Evolutionary conservation across 106 monocot species (phyloP).

Genomic region (Dendrobium catenatum): DNA sequence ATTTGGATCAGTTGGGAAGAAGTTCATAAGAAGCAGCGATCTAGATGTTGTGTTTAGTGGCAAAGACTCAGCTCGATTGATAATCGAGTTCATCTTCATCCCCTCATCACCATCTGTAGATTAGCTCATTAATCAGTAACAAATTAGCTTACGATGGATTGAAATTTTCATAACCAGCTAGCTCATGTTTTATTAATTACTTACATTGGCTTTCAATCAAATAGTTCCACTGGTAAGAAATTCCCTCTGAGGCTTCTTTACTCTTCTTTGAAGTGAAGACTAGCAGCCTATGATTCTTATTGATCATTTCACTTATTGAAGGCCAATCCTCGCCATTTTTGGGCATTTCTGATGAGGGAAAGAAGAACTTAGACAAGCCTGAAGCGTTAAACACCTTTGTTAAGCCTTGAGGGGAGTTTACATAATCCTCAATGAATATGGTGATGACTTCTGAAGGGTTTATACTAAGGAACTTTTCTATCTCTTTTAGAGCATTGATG

Average conservation of each 20-base stretch:
- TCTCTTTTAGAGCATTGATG: no score
- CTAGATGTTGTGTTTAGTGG: constrained; percentile 41
- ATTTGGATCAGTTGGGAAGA: constrained; percentile 49
- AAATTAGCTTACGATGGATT: no score
- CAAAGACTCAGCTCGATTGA: constrained; percentile 56
- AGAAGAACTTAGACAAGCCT: constrained; percentile 57
- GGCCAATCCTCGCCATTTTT: constrained; percentile 76
- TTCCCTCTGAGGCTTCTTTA: constrained; percentile 68
- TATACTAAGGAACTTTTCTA: no score
- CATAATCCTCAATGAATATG: constrained; percentile 80
- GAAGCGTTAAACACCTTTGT: constrained; percentile 55
- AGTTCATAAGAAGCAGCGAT: constrained; percentile 75
- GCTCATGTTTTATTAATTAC: neutral
- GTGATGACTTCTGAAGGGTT: constrained; percentile 33
- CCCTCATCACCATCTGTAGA: constrained; percentile 56
- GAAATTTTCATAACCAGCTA: no score
- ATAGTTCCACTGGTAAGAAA: constrained; percentile 74
- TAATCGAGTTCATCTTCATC: constrained; percentile 42
- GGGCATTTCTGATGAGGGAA: constrained; percentile 64
- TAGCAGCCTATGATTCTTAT: constrained; percentile 45
- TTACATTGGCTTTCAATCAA: constrained; percentile 76
- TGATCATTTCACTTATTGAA: constrained; percentile 56
- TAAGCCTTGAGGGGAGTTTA: constrained; percentile 44
- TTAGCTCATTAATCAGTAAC: neutral
- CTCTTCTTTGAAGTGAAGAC: constrained; percentile 64